phyloP scores from a whole-genome alignment of 1,139 yeast species.

The Yamadazyma songkhlaensis region DNA sequence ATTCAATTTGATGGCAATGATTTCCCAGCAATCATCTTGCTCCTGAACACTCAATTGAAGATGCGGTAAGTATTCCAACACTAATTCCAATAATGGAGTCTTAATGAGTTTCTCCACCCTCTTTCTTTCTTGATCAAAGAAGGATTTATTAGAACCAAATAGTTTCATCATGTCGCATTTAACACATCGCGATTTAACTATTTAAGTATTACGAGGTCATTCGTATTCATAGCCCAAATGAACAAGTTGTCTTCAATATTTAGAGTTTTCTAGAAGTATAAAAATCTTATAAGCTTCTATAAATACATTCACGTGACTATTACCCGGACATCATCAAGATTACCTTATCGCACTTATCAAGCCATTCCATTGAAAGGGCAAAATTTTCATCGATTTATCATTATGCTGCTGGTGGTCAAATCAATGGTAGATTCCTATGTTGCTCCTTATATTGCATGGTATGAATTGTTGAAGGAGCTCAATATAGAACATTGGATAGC shows the following conservation, averaged over 20 bases:
- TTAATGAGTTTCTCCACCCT: constrained; percentile 23
- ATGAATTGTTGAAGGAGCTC: constrained; percentile 1
- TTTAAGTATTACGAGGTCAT: too few species aligned
- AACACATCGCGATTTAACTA: too few species aligned
- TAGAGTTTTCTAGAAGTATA: too few species aligned
- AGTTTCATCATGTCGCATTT: constrained; percentile 1
- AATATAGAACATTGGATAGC: constrained; percentile 14
- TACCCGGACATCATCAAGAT: too few species aligned
- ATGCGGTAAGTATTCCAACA: constrained; percentile 32
- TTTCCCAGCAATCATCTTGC: constrained; percentile 34
- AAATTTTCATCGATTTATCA: background rate
- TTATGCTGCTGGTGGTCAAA: background rate
- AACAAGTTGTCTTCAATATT: too few species aligned
- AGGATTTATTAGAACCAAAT: constrained; percentile 17
- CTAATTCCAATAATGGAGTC: constrained; percentile 29
- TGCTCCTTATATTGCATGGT: constrained; percentile 6
- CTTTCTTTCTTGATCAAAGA: constrained; percentile 27
- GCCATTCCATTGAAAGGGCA: background rate
- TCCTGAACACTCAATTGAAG: constrained; percentile 24
- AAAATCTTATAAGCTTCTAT: too few species aligned
- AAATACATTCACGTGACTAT: too few species aligned
- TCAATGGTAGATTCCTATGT: constrained; percentile 1
- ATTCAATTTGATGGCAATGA: constrained; percentile 32
- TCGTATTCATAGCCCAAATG: too few species aligned
- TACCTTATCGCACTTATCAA: too few species aligned